phyloP scores from a whole-genome alignment of 352 stramenopile genomes.

The Blastocystis sp. region DNA sequence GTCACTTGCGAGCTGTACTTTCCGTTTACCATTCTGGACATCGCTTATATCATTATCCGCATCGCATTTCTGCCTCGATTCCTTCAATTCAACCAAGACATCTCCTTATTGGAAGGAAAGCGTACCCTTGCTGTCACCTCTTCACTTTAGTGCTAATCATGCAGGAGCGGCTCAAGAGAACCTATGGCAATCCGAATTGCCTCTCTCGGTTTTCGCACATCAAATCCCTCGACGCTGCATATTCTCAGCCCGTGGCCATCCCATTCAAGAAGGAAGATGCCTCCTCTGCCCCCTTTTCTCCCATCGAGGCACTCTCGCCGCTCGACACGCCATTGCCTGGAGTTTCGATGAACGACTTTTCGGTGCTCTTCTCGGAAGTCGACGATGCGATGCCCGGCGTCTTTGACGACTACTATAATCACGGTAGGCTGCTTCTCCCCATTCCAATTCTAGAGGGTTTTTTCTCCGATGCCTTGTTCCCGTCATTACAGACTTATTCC shows the following conservation, averaged over 20 bases:
- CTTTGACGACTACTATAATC: not conserved
- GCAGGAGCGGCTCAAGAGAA: slow-evolving; percentile 5
- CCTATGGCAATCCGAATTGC: not conserved
- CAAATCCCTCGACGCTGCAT: not conserved
- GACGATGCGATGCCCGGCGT: not conserved
- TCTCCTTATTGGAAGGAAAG: slow-evolving; percentile 12
- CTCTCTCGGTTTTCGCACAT: not conserved
- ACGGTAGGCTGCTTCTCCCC: not conserved
- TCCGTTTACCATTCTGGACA: slow-evolving; percentile 52
- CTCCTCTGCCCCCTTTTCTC: not conserved
- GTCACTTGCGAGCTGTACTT: slow-evolving; percentile 16
- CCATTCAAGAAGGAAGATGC: not conserved
- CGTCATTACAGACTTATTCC: slow-evolving; percentile 9
- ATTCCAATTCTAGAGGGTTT: not conserved
- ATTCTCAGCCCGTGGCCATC: not conserved
- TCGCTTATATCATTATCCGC: slow-evolving; percentile 24
- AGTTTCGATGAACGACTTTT: not conserved
- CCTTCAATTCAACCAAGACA: slow-evolving; percentile 4
- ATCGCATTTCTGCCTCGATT: slow-evolving; percentile 33
- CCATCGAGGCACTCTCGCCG: not conserved
- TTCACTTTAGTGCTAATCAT: slow-evolving; percentile 12
- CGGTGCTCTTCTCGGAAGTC: not conserved
- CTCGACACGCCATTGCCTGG: not conserved
- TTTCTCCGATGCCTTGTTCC: slow-evolving; percentile 49
- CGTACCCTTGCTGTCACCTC: not conserved